Evolutionary conservation across 306 rosid genomes (phyloP), one percentile per base, ranked within the genome.

Genomic region (Prunus kanzakura): DNA sequence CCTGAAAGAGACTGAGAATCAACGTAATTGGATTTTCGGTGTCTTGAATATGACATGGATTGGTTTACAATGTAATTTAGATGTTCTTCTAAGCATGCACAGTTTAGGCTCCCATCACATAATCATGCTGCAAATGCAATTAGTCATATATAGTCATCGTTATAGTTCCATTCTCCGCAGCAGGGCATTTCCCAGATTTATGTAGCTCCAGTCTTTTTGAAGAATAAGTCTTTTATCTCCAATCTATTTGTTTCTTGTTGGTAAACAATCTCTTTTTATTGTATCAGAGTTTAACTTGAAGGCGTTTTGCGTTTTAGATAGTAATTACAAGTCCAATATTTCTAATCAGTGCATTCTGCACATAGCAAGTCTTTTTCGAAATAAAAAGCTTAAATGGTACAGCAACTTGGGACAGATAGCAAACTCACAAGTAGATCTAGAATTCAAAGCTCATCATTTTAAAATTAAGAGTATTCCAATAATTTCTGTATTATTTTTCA

Each of bases 1-100:
- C 73, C 77, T 20, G 80, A 81, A 5, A 11, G 51, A 18, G 76
- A 73, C 58, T 38, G 67, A 57, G 52, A 57, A 19, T 38, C 23
- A 7, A 49, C n/a, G 6, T 64, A 12, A 52, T 54, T 68, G 22
- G 30, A 16, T 41, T 14, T 41, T n/a, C 16, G 2, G 14, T 35
- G 38, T 51, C 23, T 67, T 67, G 46, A 15, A 18, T 46, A 35
- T 76, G 11, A 35, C 45, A 11, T 67, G 57, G 38, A 52, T 1
- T 64, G 58, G 43, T 22, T 32, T 27, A 14, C 56, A 19, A 11
- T 55, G 32, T 32, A 32, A 10, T 58, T 76, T 16, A 30, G 22
- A 10, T 47, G 16, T 47, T 50, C 30, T 35, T 55, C n/a, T 29
- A 35, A 30, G 74, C 65, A 51, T 49, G 49, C 50, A 46, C 3